These are phyloP conservation scores for Fusarium nygamai DNA, from an alignment of 2,329 filamentous ascomycete genomes.

Conservation along the genomic window DNA sequence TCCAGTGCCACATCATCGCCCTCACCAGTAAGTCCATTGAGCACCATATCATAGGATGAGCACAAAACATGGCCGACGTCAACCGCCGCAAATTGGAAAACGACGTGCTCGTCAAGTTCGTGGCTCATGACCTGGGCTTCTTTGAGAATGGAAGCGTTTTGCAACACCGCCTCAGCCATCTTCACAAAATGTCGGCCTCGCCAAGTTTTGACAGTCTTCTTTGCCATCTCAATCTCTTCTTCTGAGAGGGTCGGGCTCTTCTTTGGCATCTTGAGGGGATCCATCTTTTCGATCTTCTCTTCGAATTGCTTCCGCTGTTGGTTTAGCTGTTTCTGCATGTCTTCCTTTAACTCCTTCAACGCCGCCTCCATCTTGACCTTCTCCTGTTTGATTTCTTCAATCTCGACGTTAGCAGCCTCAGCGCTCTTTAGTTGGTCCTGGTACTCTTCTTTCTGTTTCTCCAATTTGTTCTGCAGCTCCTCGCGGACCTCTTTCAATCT, in stretches of 20 bases:
- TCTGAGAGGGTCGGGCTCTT: conserved; percentile 73
- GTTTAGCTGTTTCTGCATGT: conserved; percentile 88
- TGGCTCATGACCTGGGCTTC: conserved; percentile 99
- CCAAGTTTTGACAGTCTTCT: conserved; percentile 77
- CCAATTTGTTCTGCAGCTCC: conserved; percentile 84
- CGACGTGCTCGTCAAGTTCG: conserved; percentile 89
- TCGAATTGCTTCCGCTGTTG: conserved; percentile 87
- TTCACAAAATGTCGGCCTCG: conserved; percentile 85
- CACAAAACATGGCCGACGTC: conserved; percentile 88
- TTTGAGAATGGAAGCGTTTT: conserved; percentile 87
- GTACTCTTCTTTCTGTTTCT: conserved; percentile 85
- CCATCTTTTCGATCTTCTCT: conserved; percentile 81
- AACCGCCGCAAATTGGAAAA: conserved; percentile 94
- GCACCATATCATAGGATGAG: conserved; percentile 95
- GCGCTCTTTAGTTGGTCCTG: conserved; percentile 79
- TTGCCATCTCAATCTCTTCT: conserved; percentile 76
- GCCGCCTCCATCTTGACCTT: conserved; percentile 87
- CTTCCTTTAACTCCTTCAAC: conserved; percentile 79
- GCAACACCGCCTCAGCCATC: conserved; percentile 92
- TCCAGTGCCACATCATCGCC: conserved; percentile 85
- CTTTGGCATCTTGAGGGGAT: conserved; percentile 69
- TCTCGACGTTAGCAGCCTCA: conserved; percentile 78
- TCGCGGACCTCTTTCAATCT: conserved; percentile 78
- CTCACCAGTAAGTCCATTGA: conserved; percentile 89
- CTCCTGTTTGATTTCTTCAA: conserved; percentile 85